Evolutionary conservation across 306 rosid species (phyloP).

Genomic region (Corylus avellana): DNA sequence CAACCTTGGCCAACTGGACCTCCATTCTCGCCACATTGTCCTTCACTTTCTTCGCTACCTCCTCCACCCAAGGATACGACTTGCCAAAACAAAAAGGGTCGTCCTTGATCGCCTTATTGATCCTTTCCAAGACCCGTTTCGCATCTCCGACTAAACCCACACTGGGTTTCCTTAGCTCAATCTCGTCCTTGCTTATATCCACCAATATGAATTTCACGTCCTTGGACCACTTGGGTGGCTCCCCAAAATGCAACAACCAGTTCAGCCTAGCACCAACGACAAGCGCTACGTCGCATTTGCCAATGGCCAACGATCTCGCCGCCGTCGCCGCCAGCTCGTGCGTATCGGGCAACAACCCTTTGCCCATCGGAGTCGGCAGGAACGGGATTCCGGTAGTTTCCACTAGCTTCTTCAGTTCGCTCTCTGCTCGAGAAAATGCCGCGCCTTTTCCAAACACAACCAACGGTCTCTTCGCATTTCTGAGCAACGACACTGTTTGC

Average conservation of each 20-base stretch:
- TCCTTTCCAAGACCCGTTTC: slow-evolving; percentile 50
- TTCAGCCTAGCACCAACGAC: slow-evolving; percentile 88
- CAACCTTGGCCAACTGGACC: slow-evolving; percentile 64
- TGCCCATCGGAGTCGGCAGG: slow-evolving; percentile 96
- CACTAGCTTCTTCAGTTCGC: slow-evolving; percentile 54
- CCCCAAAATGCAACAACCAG: slow-evolving; percentile 93
- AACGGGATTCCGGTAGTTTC: slow-evolving; percentile 84
- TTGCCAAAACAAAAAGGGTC: slow-evolving; percentile 85
- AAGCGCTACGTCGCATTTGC: slow-evolving; percentile 87
- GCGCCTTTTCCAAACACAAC: slow-evolving; percentile 95
- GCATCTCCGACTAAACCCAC: slow-evolving; percentile 94
- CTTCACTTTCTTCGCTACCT: slow-evolving; percentile 59
- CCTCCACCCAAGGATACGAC: slow-evolving; percentile 77
- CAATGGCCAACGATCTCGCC: slow-evolving; percentile 84
- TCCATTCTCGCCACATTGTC: slow-evolving; percentile 81
- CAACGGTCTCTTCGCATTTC: slow-evolving; percentile 73
- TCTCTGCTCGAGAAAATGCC: slow-evolving; percentile 78
- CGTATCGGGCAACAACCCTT: slow-evolving; percentile 77
- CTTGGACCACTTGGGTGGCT: slow-evolving; percentile 87
- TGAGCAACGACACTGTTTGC: slow-evolving; percentile 55
- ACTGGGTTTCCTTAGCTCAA: slow-evolving; percentile 72
- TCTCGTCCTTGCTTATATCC: slow-evolving; percentile 71
- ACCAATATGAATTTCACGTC: slow-evolving; percentile 84
- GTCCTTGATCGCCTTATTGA: slow-evolving; percentile 79
- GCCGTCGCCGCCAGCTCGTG: slow-evolving; percentile 89